Conservation (phyloP, 129 eudicot species). For the Centrapalus pauciflorus region DNA sequence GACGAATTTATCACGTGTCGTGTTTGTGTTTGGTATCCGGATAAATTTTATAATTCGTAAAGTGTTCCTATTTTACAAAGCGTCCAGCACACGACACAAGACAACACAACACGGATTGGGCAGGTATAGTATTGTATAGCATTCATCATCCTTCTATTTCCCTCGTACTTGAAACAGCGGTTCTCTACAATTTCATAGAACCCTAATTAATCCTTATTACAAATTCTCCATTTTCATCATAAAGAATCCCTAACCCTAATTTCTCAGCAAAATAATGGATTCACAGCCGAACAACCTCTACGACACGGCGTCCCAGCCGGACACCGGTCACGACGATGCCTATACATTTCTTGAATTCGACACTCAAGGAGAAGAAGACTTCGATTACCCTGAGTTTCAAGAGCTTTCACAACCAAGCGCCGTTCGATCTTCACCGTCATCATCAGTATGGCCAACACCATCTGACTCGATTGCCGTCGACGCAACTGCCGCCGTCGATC, state of each 20-base stretch:
- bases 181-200: background rate
- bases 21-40: too few relatives aligned
- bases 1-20: too few relatives aligned
- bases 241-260: background rate
- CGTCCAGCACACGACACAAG: too few relatives aligned
- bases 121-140: too few relatives aligned
- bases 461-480: slow-evolving; percentile 49
- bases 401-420: slow-evolving; percentile 70
- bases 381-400: slow-evolving; percentile 66
- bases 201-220: slow-evolving; percentile 4
- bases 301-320: slow-evolving; percentile 97
- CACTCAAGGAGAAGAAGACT: slow-evolving; percentile 71
- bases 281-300: slow-evolving; percentile 55
- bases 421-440: slow-evolving; percentile 38
- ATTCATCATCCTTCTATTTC: background rate
- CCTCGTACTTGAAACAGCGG: background rate
- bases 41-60: too few relatives aligned
- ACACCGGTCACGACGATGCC: slow-evolving; percentile 83
- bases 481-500: slow-evolving; percentile 41
- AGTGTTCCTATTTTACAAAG: too few relatives aligned
- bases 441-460: slow-evolving; percentile 64
- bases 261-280: background rate
- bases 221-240: background rate
- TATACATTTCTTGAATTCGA: slow-evolving; percentile 90
- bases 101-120: too few relatives aligned